These are phyloP conservation scores for Dactylella cylindrospora DNA, from an alignment of 2,329 filamentous ascomycete species.

Conservation along the genomic window DNA sequence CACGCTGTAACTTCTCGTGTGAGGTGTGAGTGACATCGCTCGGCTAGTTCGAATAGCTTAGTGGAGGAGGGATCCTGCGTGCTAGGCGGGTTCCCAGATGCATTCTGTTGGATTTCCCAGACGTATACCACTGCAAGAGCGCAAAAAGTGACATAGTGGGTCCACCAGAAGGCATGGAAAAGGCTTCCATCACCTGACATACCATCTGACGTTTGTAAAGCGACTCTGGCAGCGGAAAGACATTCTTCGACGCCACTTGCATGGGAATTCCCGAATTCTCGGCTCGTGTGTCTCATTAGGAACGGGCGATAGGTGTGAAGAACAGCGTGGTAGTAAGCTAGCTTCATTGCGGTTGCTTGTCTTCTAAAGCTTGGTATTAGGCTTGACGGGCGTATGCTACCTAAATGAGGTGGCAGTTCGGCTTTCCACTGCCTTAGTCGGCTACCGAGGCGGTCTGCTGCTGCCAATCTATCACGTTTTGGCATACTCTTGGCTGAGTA, in stretches of 20 bases:
- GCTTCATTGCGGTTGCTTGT: constrained; percentile 59
- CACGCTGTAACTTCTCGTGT: constrained; percentile 56
- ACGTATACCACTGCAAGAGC: constrained; percentile 54
- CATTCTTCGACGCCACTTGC: constrained; percentile 54
- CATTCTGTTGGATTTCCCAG: constrained; percentile 53
- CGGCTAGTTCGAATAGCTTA: constrained; percentile 54
- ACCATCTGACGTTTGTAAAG: constrained; percentile 51
- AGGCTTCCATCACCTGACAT: constrained; percentile 52
- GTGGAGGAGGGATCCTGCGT: not conserved
- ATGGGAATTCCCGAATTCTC: constrained; percentile 44
- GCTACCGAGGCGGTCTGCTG: constrained; percentile 52
- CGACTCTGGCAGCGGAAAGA: constrained; percentile 54
- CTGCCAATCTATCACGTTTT: constrained; percentile 52
- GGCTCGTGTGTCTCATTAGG: constrained; percentile 53
- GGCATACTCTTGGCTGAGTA: constrained; percentile 53
- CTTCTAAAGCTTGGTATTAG: constrained; percentile 56
- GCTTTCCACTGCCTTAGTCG: constrained; percentile 54
- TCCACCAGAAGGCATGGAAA: constrained; percentile 54
- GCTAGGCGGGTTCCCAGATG: not conserved
- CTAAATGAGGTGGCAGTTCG: constrained; percentile 54
- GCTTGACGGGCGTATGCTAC: constrained; percentile 55
- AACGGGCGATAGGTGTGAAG: constrained; percentile 62
- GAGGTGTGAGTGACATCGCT: constrained; percentile 55
- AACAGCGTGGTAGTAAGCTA: constrained; percentile 60
- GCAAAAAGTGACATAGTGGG: constrained; percentile 54